Base-by-base conservation (phyloP, 2,329 filamentous ascomycete species). In the Botrytis paeoniae region DNA sequence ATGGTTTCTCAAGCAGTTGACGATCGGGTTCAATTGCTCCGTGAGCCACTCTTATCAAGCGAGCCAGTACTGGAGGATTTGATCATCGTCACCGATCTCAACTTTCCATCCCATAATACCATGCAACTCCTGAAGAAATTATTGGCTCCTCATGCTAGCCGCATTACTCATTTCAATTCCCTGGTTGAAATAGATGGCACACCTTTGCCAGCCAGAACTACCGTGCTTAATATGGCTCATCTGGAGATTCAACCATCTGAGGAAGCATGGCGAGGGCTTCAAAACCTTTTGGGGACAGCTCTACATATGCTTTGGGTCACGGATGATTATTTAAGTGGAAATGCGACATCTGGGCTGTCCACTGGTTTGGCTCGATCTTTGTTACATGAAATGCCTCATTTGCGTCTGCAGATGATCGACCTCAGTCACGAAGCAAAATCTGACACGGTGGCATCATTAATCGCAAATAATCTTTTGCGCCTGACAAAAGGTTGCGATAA, bases 1-100 rank as follows among this genome's bases (percentile, higher is more conserved):
- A 39, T 70, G 45, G 70, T 63, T 37, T 51, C 69, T 25, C 71
- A 73, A 41, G 70, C 74, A 29, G 29, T 75, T 18, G 70, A 76
- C 54, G 51, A 73, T 32, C 51, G 70, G 39, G 39, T 75, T 48
- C 20, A 25, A 10, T 60, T 70, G 5, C 37, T 74, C 6, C 59
- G 72, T 60, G 63, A 70, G 25, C 74, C 70, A 20, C 48, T 75
- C 16, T 32, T 35, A n/a, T 41, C 68, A 32, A 29, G 25, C 12
- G n/a, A 57, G 51, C n/a, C 25, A 16, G 14, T 57, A 18, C 51
- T 57, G n/a, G 51, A 57, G n/a, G 51, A 57, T 2, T 29, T 57
- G 51, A 32, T 57, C n/a, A 57, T 57, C n/a, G 51, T 57, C n/a
- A 18, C 51, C n/a, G 51, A 57, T 18, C 51, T 18, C 14, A 29